Percentiles rank a stretch among this genome's conserved stretches.
Conservation (phyloP, 2,329 filamentous ascomycete species). For the Venturia effusa region DNA sequence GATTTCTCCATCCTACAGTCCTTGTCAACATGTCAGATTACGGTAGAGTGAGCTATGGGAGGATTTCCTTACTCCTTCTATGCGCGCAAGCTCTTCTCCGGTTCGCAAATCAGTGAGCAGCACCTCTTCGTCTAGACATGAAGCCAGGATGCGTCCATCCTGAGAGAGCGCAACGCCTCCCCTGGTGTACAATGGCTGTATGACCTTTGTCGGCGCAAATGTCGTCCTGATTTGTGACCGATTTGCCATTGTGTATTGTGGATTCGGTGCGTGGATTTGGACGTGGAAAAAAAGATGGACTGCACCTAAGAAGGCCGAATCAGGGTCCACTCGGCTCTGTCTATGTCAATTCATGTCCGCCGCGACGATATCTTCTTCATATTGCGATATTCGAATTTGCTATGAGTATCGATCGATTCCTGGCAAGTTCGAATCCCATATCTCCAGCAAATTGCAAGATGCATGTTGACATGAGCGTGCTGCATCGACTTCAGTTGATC, state of each 20-base stretch:
- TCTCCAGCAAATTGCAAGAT: neutral
- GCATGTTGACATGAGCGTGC: neutral
- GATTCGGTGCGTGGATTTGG: neutral
- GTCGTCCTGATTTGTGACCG: slow-evolving; percentile 57
- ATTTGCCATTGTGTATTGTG: slow-evolving; percentile 5
- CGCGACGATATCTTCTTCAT: neutral
- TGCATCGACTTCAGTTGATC: neutral
- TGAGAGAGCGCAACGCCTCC: slow-evolving; percentile 76
- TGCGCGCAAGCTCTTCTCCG: slow-evolving; percentile 68
- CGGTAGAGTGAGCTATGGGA: slow-evolving; percentile 1
- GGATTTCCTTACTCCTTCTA: slow-evolving; percentile 67
- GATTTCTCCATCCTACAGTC: slow-evolving; percentile 46
- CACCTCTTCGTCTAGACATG: slow-evolving; percentile 84
- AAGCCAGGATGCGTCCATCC: slow-evolving; percentile 71
- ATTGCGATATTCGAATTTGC: neutral
- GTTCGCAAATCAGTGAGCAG: slow-evolving; percentile 76
- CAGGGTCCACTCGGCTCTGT: neutral
- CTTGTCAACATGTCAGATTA: slow-evolving; percentile 29
- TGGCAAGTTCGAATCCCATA: neutral
- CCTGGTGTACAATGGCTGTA: slow-evolving; percentile 90
- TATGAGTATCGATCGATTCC: neutral
- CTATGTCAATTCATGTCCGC: neutral
- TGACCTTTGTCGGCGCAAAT: slow-evolving; percentile 71
- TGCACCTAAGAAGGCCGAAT: neutral
- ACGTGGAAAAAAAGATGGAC: neutral